Conservation (phyloP, 1,284 basidiomycete genomes). For the Trametes hirsuta region DNA sequence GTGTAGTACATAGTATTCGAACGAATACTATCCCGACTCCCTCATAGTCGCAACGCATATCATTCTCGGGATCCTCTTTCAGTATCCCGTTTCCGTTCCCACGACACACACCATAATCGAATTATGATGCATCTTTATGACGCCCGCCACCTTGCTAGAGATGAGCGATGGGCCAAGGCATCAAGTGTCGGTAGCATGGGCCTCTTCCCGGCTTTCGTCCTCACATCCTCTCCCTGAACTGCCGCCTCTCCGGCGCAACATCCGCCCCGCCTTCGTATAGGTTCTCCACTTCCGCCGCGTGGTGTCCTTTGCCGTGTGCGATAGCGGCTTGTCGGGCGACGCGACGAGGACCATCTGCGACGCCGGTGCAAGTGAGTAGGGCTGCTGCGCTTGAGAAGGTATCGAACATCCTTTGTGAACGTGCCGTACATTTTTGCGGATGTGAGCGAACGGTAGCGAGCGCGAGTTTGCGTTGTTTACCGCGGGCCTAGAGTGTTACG, state of each 20-base stretch:
- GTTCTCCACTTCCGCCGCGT: conserved; percentile 34
- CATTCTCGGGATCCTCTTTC: too few relatives aligned
- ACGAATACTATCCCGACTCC: too few relatives aligned
- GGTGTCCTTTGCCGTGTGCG: conserved; percentile 39
- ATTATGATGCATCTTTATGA: too few relatives aligned
- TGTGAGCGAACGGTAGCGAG: conserved; percentile 1
- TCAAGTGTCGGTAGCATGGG: too few relatives aligned
- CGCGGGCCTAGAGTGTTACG: not conserved
- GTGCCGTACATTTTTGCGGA: conserved; percentile 2
- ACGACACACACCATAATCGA: too few relatives aligned
- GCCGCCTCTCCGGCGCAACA: not conserved
- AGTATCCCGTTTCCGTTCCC: too few relatives aligned
- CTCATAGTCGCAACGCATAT: too few relatives aligned
- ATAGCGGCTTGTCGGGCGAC: conserved; percentile 32
- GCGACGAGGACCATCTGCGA: conserved; percentile 37
- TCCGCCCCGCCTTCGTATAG: conserved; percentile 34
- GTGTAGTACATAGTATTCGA: too few relatives aligned
- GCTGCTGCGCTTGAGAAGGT: too few relatives aligned
- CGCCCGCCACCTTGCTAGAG: too few relatives aligned
- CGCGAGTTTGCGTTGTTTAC: conserved; percentile 6
- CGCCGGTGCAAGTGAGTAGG: not conserved
- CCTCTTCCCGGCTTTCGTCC: too few relatives aligned
- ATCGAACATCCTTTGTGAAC: not conserved
- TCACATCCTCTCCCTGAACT: conserved; percentile 1
- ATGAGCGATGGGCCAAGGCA: too few relatives aligned